phyloP scores from a whole-genome alignment of 2,329 filamentous ascomycete species.

The Hymenoscyphus fructigenus region DNA sequence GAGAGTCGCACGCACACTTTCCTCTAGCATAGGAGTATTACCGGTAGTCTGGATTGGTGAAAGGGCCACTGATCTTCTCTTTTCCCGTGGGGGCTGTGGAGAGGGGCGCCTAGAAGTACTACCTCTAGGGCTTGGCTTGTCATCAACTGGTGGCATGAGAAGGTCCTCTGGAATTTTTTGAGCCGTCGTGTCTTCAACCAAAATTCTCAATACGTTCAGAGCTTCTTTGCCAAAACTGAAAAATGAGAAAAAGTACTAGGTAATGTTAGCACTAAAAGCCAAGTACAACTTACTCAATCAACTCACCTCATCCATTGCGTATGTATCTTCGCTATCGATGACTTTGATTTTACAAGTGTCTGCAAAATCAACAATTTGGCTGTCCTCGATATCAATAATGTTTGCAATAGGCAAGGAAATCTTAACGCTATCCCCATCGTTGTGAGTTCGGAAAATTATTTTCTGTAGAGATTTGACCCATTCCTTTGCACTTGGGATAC shows the following conservation, averaged over 20 bases:
- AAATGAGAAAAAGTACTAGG: slow-evolving; percentile 92
- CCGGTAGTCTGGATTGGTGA: slow-evolving; percentile 23
- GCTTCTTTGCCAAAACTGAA: slow-evolving; percentile 84
- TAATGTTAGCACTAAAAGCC: slow-evolving; percentile 1
- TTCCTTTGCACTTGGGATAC: slow-evolving; percentile 82
- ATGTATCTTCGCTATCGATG: slow-evolving; percentile 91
- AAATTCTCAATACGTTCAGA: slow-evolving; percentile 65
- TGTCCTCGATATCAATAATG: slow-evolving; percentile 89
- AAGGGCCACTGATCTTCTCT: slow-evolving; percentile 10
- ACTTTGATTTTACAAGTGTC: slow-evolving; percentile 93
- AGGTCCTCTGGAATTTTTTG: slow-evolving; percentile 36
- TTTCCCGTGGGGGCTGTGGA: slow-evolving; percentile 22
- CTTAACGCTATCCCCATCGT: slow-evolving; percentile 96
- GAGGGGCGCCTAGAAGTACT: slow-evolving; percentile 30
- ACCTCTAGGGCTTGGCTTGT: slow-evolving; percentile 24
- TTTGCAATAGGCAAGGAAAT: slow-evolving; percentile 88
- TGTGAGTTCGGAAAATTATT: slow-evolving; percentile 92
- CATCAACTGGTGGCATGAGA: slow-evolving; percentile 25
- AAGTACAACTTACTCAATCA: slow-evolving; percentile 66
- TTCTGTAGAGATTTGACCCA: slow-evolving; percentile 95
- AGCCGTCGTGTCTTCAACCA: slow-evolving; percentile 37
- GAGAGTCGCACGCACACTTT: slow-evolving; percentile 62
- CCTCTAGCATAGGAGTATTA: slow-evolving; percentile 42
- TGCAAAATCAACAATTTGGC: slow-evolving; percentile 84
- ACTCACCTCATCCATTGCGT: slow-evolving; percentile 85